Conservation (phyloP, 2,329 filamentous ascomycete species). For the Coniochaeta sp. region DNA sequence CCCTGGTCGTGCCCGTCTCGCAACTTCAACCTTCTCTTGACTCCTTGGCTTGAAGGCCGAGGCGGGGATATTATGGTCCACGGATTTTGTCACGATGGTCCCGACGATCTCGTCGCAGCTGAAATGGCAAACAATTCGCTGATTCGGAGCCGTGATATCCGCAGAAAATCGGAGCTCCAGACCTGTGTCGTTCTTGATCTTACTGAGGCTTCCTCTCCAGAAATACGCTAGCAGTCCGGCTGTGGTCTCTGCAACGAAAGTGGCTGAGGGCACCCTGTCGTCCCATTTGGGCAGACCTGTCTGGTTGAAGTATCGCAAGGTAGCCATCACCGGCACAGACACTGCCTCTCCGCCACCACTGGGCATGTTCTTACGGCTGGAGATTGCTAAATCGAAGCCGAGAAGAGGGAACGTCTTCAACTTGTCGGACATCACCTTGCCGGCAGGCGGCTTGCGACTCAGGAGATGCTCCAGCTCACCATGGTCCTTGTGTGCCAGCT, state of each 20-base stretch:
- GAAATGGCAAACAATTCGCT: constrained; percentile 59
- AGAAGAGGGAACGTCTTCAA: constrained; percentile 63
- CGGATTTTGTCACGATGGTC: constrained; percentile 31
- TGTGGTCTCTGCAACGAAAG: constrained; percentile 65
- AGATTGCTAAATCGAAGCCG: constrained; percentile 24
- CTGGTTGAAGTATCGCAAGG: constrained; percentile 66
- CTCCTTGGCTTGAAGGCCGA: constrained; percentile 7
- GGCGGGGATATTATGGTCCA: constrained; percentile 13
- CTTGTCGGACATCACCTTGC: constrained; percentile 57
- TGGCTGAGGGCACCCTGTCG: constrained; percentile 59
- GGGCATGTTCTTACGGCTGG: constrained; percentile 12
- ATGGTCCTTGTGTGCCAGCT: constrained; percentile 59
- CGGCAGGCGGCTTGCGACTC: constrained; percentile 77
- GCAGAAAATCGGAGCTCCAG: constrained; percentile 52
- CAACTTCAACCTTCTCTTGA: not conserved
- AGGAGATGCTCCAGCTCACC: constrained; percentile 70
- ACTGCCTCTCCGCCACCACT: constrained; percentile 18
- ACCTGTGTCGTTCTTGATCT: constrained; percentile 52
- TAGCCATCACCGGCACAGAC: constrained; percentile 53
- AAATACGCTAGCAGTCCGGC: constrained; percentile 65
- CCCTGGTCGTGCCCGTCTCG: not conserved
- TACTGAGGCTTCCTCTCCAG: constrained; percentile 55
- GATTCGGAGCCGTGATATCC: constrained; percentile 42
- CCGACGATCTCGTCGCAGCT: constrained; percentile 82
- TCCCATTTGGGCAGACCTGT: constrained; percentile 54